Evolutionary conservation across 2,329 filamentous ascomycete genomes (phyloP), one percentile per base, ranked within the genome.

Genomic region (Cladosporium velox): DNA sequence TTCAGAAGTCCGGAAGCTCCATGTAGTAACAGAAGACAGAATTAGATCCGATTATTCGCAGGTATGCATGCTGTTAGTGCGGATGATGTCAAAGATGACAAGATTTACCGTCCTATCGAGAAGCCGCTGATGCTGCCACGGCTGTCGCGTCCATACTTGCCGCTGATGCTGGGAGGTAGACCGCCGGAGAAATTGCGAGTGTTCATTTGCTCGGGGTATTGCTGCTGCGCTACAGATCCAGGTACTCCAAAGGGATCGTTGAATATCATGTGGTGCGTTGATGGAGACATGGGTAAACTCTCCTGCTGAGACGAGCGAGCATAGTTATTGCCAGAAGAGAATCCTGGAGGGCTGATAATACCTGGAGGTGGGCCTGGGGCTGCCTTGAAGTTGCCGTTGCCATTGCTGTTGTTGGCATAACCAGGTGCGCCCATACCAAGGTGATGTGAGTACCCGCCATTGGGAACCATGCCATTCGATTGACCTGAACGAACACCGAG

Each of bases 401-500:
- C 49, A 10, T 55, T 47, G n/a, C 24, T 21, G 76, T 88, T 61
- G 54, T 72, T 87, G 35, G 85, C 85, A 47, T 83, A 82, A 71
- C 49, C 35, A 15, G 51, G 34, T 26, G 24, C 35, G 10, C 49
- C 38, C 51, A 64, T 88, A 76, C n/a, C 82, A 78, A 11, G 81
- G 81, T 44, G 83, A 82, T 4, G 83, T 81, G 26, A 81, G 80
- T 68, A 87, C 79, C 11, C 81, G 78, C 49, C 82, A n/a, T 81
- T 75, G 24, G 83, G 78, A 47, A 80, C 83, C 77, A 85, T 82
- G 67, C 80, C 84, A 61, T 81, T 82, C 41, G 82, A 83, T 74
- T 93, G 92, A 30, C 88, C 88, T 1, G 91, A 92, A 55, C 95
- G 90, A 32, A 98, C 94, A 26, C 95, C 95, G 1, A 98, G 85